Base-by-base conservation (phyloP, 305 asterid species). In the Fraxinus paxiana region DNA sequence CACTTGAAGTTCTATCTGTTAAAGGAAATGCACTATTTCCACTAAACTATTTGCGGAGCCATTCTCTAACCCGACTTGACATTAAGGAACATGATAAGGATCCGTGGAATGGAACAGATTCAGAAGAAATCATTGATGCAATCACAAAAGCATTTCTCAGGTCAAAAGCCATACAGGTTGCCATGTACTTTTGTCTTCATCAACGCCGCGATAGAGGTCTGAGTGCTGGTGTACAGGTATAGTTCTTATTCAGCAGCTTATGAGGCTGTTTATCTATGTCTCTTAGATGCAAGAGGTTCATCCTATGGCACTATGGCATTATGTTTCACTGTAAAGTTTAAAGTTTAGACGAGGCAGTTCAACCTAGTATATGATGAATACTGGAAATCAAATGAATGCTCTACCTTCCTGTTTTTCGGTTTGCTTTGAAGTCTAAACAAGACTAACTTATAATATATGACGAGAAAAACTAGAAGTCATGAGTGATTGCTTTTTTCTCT, bases 141-240 rank as follows among this genome's bases (percentile, higher is more conserved):
- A 83, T 94, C 75, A 90, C 97, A 69, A 91, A 88, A 86, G 94
- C 97, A 86, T 92, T 93, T 90, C 90, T 92, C 79, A 94, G 88
- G 86, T 96, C 98, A 81, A 93, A 94, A 92, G 89, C 97, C 38
- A 81, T 94, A 78, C 99, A 94, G 77, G 97, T 96, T 84, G 92
- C 98, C 80, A 72, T 94, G 74, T 92, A 89, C 74, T 93, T 88
- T 87, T 96, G 99, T 87, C 97, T 96, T 84, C 98, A 84, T 87
- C 98, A 94, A 83, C 97, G 95, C 61, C 87, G 87, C 15, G 99
- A 94, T 89, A 86, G 89, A 79, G 91, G 94, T 85, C 88, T 92
- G 48, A 81, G 75, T 85, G 88, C 97, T 83, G 93, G 86, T 74
- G 81, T 92, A 77, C 99, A 94, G 99, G 98, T 96, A 84, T 84